Conservation (phyloP, 208 protist genomes). For the Trypanosoma scelopori region DNA sequence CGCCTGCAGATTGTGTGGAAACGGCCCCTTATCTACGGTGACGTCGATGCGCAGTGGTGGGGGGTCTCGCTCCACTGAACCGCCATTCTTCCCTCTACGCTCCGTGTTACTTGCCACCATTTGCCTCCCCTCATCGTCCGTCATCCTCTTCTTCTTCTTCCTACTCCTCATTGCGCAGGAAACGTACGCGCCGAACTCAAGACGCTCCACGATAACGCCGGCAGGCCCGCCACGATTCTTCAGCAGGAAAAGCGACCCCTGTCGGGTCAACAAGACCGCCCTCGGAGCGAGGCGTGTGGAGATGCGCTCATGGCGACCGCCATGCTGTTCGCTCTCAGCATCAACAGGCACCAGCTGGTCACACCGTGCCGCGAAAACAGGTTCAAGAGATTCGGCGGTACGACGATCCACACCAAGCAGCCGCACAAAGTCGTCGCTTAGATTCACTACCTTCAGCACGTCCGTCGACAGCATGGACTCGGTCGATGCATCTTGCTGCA, state of each 20-base stretch:
- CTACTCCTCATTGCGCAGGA: too few species aligned
- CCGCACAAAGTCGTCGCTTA: slow-evolving; percentile 20
- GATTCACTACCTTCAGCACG: slow-evolving; percentile 1
- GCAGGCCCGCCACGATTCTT: background rate
- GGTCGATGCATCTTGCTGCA: background rate
- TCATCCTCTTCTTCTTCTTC: too few species aligned
- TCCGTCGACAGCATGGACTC: too few species aligned
- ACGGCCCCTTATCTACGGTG: slow-evolving; percentile 1
- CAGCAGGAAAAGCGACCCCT: slow-evolving; percentile 4
- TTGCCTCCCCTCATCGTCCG: too few species aligned
- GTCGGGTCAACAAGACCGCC: slow-evolving; percentile 6
- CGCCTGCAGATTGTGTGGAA: background rate
- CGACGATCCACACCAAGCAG: slow-evolving; percentile 8
- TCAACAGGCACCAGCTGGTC: slow-evolving; percentile 8
- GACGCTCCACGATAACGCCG: slow-evolving; percentile 1
- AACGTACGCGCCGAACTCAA: slow-evolving; percentile 12
- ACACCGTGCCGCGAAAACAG: slow-evolving; percentile 17
- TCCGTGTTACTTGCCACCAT: too few species aligned
- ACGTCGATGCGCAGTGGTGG: slow-evolving; percentile 7
- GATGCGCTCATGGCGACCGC: background rate
- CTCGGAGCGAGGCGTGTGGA: slow-evolving; percentile 12
- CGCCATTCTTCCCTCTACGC: background rate
- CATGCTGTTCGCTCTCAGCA: background rate
- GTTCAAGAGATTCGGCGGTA: slow-evolving; percentile 11
- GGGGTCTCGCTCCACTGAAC: background rate